phyloP scores from a whole-genome alignment of 2,329 filamentous ascomycete genomes.

The Kalmusia sp. region DNA sequence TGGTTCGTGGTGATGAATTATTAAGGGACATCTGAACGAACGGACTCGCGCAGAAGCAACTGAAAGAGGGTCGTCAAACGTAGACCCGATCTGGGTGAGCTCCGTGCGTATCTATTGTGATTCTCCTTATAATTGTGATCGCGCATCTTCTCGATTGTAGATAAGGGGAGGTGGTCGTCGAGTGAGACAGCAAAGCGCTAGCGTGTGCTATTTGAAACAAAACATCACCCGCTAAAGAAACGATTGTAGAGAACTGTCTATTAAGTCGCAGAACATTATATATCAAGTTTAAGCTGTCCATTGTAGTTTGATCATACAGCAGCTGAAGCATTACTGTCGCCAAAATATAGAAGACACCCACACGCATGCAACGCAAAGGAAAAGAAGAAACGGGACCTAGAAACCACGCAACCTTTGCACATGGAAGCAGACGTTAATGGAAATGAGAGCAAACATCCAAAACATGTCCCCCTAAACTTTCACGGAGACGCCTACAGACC shows the following conservation, averaged over 20 bases:
- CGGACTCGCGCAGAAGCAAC: background rate
- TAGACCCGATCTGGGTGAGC: too few species aligned
- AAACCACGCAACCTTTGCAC: slow-evolving; percentile 34
- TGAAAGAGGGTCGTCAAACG: too few species aligned
- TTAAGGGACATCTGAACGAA: too few species aligned
- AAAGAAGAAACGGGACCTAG: slow-evolving; percentile 25
- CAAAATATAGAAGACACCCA: slow-evolving; percentile 28
- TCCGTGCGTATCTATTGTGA: too few species aligned
- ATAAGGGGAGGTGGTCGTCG: too few species aligned
- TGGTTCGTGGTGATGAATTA: too few species aligned
- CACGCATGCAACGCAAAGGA: slow-evolving; percentile 39
- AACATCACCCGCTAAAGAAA: background rate
- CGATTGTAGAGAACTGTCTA: background rate
- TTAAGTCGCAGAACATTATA: slow-evolving; percentile 5
- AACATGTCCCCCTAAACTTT: slow-evolving; percentile 31
- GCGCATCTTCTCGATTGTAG: too few species aligned
- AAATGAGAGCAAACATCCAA: slow-evolving; percentile 31
- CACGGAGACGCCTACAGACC: slow-evolving; percentile 41
- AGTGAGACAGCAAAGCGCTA: too few species aligned
- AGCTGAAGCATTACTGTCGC: slow-evolving; percentile 39
- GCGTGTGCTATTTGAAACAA: too few species aligned
- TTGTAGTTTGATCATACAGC: slow-evolving; percentile 37
- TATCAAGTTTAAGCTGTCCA: slow-evolving; percentile 19
- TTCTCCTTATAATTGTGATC: too few species aligned
- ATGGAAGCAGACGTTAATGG: slow-evolving; percentile 36